phyloP scores from a whole-genome alignment of 768 basidiomycete genomes.

The Hypholoma sublateritium region DNA sequence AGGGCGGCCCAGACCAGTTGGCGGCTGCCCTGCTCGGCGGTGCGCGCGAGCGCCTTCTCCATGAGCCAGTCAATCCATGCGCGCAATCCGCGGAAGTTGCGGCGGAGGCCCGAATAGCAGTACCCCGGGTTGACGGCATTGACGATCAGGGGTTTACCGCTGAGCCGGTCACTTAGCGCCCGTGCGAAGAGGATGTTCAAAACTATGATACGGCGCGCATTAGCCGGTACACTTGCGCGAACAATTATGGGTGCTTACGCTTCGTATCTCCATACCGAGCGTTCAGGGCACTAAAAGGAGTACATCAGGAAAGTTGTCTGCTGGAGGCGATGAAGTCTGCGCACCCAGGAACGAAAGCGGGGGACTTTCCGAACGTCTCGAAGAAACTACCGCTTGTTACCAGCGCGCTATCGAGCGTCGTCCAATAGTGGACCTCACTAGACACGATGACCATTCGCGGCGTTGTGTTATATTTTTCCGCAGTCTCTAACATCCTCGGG shows the following conservation, averaged over 20 bases:
- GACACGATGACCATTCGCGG: slow-evolving; percentile 42
- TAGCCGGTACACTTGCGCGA: not conserved
- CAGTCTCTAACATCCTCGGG: slow-evolving; percentile 40
- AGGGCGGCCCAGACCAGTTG: slow-evolving; percentile 35
- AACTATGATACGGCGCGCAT: slow-evolving; percentile 23
- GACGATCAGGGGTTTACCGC: slow-evolving; percentile 28
- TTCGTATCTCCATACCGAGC: slow-evolving; percentile 14
- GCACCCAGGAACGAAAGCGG: slow-evolving; percentile 22
- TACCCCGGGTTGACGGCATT: slow-evolving; percentile 41
- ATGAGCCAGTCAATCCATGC: slow-evolving; percentile 20
- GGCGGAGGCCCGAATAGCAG: slow-evolving; percentile 35
- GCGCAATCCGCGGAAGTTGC: slow-evolving; percentile 20
- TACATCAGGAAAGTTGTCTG: too few relatives aligned
- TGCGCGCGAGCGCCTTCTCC: slow-evolving; percentile 31
- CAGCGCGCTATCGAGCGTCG: slow-evolving; percentile 20
- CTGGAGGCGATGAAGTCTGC: not conserved
- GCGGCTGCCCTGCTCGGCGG: slow-evolving; percentile 36
- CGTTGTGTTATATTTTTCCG: slow-evolving; percentile 25
- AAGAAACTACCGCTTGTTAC: slow-evolving; percentile 28
- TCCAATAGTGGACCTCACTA: slow-evolving; percentile 40
- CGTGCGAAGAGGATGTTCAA: slow-evolving; percentile 40
- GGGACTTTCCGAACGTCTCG: slow-evolving; percentile 28
- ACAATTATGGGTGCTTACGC: not conserved
- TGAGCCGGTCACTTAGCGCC: slow-evolving; percentile 30
- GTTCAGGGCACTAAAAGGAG: not conserved